phyloP scores from a whole-genome alignment of 805 yeast species.

The Kodamaea kaohsiungensis region DNA sequence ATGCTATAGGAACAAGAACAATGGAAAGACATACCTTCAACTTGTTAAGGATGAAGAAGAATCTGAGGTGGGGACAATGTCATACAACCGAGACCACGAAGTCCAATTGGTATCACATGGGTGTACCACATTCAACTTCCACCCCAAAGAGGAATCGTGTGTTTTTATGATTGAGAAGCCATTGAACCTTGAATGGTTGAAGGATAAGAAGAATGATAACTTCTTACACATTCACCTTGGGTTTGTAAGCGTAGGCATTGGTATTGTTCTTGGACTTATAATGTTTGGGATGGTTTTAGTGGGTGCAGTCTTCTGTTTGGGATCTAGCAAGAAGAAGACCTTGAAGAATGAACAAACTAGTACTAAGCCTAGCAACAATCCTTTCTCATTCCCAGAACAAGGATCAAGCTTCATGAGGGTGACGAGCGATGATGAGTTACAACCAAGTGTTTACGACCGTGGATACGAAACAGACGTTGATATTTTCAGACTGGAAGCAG shows the following conservation, averaged over 20 bases:
- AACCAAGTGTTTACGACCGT: conserved; percentile 22
- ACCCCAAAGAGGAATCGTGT: conserved; percentile 41
- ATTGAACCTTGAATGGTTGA: conserved; percentile 64
- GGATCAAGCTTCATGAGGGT: conserved; percentile 41
- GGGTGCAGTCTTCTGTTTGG: conserved; percentile 14
- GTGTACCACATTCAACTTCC: conserved; percentile 43
- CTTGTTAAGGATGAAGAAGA: conserved; percentile 16
- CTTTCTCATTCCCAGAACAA: conserved; percentile 13
- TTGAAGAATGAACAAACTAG: conserved; percentile 1
- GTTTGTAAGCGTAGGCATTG: conserved; percentile 65
- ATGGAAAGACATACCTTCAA: conserved; percentile 38
- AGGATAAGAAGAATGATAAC: conserved; percentile 36
- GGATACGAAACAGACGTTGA: conserved; percentile 49
- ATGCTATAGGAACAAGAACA: conserved; percentile 26
- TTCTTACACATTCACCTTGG: conserved; percentile 63
- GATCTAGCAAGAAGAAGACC: conserved; percentile 6
- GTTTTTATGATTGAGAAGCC: conserved; percentile 69
- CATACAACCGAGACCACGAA: conserved; percentile 54
- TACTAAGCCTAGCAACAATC: neutral
- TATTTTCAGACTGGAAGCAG: conserved; percentile 31
- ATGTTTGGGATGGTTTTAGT: conserved; percentile 24
- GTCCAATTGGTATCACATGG: conserved; percentile 64
- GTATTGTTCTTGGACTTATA: conserved; percentile 62
- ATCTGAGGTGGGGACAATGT: conserved; percentile 1
- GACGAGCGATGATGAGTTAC: conserved; percentile 29